Conservation (phyloP, 495 filamentous ascomycete species). For the Aspergillus mulundensis region DNA sequence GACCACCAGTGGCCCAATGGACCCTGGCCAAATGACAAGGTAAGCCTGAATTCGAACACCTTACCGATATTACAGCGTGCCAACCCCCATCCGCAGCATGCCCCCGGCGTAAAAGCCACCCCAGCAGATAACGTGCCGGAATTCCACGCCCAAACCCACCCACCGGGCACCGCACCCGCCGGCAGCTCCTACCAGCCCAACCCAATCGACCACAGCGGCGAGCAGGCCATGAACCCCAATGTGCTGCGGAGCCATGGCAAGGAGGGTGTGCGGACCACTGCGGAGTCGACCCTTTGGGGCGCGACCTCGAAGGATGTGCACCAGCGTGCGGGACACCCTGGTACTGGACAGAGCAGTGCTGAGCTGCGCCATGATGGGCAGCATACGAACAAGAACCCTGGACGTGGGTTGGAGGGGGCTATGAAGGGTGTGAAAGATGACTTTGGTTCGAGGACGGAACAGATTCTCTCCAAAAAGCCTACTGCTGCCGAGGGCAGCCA, state of each 20-base stretch:
- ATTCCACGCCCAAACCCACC: constrained; percentile 57
- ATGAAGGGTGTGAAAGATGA: constrained; percentile 28
- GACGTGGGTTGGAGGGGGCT: constrained; percentile 43
- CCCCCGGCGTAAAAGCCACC: constrained; percentile 55
- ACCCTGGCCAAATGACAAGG: constrained; percentile 1
- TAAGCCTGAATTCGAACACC: constrained; percentile 25
- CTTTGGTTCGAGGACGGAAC: constrained; percentile 19
- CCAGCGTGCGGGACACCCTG: constrained; percentile 56
- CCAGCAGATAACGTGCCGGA: constrained; percentile 59
- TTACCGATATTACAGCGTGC: too few relatives aligned
- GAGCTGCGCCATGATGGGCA: constrained; percentile 56
- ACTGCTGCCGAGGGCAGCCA: neutral
- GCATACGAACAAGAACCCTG: constrained; percentile 46
- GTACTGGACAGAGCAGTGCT: constrained; percentile 53
- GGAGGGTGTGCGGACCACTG: constrained; percentile 36
- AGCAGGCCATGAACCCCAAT: constrained; percentile 45
- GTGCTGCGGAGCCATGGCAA: constrained; percentile 38
- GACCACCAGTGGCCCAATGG: constrained; percentile 2
- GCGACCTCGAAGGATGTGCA: constrained; percentile 62
- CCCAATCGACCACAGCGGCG: constrained; percentile 37
- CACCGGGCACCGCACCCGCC: constrained; percentile 62
- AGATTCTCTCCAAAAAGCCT: constrained; percentile 13
- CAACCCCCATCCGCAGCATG: constrained; percentile 58
- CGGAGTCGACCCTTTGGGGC: constrained; percentile 55
- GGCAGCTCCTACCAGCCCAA: constrained; percentile 59